Percentiles rank a stretch among this genome's conserved stretches.
Conservation (phyloP, 371 early-diverging fungal species). For the Apophysomyces elegans region DNA sequence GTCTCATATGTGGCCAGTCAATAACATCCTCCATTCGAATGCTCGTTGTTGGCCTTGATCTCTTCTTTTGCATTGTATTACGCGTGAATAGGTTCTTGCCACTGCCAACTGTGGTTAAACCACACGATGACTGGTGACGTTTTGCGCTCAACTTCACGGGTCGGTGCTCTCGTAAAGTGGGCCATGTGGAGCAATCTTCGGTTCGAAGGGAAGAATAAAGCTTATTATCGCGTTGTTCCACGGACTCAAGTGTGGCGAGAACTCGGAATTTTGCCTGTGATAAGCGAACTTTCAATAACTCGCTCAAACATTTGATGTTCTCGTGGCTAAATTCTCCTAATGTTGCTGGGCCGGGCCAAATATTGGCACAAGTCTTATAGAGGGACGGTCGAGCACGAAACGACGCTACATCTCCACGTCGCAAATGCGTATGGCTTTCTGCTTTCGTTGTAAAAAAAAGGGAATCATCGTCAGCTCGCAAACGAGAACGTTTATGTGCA, state of each 20-base stretch:
- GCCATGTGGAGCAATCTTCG: constrained; percentile 17
- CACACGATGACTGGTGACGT: constrained; percentile 14
- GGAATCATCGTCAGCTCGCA: not conserved
- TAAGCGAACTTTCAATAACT: constrained; percentile 31
- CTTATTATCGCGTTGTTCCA: constrained; percentile 14
- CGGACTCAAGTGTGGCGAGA: constrained; percentile 25
- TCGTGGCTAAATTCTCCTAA: constrained; percentile 28
- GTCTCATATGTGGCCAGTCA: not conserved
- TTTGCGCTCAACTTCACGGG: constrained; percentile 20
- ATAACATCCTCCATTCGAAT: constrained; percentile 1
- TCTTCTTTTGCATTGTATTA: constrained; percentile 9
- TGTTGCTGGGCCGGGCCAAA: constrained; percentile 27
- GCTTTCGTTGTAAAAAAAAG: not conserved
- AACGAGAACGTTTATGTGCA: not conserved
- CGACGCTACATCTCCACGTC: not conserved
- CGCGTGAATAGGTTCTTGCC: constrained; percentile 20
- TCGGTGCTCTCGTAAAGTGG: constrained; percentile 3
- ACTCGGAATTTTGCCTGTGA: constrained; percentile 35
- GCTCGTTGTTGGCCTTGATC: not conserved
- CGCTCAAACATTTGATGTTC: constrained; percentile 24
- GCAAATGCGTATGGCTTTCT: not conserved
- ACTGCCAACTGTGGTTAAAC: constrained; percentile 25
- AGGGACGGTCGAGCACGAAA: constrained; percentile 12
- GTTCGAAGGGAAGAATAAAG: constrained; percentile 17
- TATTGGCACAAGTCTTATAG: constrained; percentile 21